Evolutionary conservation across 2,329 filamentous ascomycete species (phyloP).

Genomic region (Periconia sp.): DNA sequence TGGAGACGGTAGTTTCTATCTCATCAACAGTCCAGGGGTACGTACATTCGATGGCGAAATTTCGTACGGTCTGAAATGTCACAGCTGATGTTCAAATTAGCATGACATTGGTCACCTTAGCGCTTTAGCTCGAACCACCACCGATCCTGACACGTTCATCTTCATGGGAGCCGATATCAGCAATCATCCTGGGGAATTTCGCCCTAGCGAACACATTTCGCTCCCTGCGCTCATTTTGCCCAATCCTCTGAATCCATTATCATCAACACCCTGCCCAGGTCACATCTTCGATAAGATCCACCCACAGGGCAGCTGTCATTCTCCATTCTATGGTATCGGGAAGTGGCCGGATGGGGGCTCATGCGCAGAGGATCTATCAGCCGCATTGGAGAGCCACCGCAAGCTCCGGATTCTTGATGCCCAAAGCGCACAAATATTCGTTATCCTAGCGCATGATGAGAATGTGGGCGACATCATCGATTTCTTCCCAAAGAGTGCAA

Average conservation of each 20-base stretch:
- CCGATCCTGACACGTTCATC: slow-evolving; percentile 15
- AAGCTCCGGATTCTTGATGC: slow-evolving; percentile 8
- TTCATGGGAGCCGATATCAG: slow-evolving; percentile 28
- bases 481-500: slow-evolving; percentile 9
- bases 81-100: neutral
- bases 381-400: neutral
- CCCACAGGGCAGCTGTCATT: no score
- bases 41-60: no score
- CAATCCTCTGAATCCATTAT: neutral
- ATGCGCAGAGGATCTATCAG: neutral
- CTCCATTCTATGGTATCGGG: neutral
- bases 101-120: slow-evolving; percentile 57
- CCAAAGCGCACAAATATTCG: slow-evolving; percentile 5
- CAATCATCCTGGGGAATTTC: slow-evolving; percentile 22
- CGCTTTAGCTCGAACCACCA: slow-evolving; percentile 52
- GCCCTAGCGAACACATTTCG: slow-evolving; percentile 17
- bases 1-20: slow-evolving; percentile 61
- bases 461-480: neutral
- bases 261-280: neutral
- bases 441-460: slow-evolving; percentile 12
- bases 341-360: neutral
- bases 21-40: slow-evolving; percentile 57
- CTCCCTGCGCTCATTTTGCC: neutral
- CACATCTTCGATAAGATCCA: neutral
- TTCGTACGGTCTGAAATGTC: neutral